These are phyloP conservation scores for Russula compacta DNA, from an alignment of 768 basidiomycete genomes.

Conservation along the genomic window DNA sequence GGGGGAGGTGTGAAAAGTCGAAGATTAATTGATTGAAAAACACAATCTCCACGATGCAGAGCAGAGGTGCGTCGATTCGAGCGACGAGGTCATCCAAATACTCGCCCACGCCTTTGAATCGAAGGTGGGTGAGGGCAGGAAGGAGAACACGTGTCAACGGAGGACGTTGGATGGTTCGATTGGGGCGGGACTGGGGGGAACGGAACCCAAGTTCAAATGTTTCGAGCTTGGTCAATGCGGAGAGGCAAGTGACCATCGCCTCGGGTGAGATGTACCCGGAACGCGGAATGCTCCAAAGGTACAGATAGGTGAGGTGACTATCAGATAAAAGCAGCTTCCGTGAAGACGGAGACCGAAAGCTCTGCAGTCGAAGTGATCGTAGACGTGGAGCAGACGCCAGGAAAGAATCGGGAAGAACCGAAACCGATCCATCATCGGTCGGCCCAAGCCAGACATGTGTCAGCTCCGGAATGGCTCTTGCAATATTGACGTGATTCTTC, in stretches of 20 bases:
- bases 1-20: background rate
- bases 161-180: background rate
- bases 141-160: background rate
- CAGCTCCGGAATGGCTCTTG: background rate
- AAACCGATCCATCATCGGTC: too few species aligned
- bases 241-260: background rate
- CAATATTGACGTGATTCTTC: background rate
- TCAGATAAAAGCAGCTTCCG: background rate
- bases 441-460: background rate
- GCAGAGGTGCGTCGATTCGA: background rate
- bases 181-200: too few species aligned
- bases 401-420: background rate
- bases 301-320: background rate
- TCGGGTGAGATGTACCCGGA: background rate
- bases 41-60: background rate
- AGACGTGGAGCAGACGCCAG: background rate
- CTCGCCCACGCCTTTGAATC: background rate
- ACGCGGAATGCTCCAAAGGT: background rate
- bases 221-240: background rate
- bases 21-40: background rate
- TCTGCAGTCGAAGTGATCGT: background rate
- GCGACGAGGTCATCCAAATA: background rate
- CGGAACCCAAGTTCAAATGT: background rate
- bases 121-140: background rate
- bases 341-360: background rate